Percentiles rank a stretch among this genome's conserved stretches.
These are phyloP conservation scores for Drechmeria coniospora DNA, from an alignment of 2,329 filamentous ascomycete species.

Conservation along the genomic window DNA sequence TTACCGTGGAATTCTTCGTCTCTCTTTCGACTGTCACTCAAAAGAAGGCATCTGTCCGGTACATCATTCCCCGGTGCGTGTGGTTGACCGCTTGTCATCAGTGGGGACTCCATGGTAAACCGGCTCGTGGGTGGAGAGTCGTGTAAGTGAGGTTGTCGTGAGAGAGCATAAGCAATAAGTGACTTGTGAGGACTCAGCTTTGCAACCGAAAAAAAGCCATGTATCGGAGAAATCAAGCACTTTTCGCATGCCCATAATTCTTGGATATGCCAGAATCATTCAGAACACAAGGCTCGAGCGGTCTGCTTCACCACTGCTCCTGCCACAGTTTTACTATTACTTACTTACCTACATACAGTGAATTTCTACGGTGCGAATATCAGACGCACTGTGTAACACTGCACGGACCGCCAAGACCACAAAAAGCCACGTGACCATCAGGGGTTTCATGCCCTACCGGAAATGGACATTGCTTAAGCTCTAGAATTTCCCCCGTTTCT, in stretches of 20 bases:
- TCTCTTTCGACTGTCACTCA: background rate
- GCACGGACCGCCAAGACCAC: constrained; percentile 1
- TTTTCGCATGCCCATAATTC: no score
- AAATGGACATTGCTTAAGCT: constrained; percentile 13
- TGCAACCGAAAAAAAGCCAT: no score
- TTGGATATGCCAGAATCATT: no score
- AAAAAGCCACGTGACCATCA: constrained; percentile 15
- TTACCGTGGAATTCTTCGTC: constrained; percentile 1
- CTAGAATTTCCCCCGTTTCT: constrained; percentile 13
- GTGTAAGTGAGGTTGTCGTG: no score
- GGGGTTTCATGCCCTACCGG: constrained; percentile 22
- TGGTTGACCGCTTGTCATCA: background rate
- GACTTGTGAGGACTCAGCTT: no score
- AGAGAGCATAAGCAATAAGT: no score
- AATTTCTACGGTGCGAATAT: constrained; percentile 1
- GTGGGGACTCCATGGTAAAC: background rate
- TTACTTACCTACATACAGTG: no score
- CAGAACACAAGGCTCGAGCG: no score
- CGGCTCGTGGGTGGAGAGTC: background rate
- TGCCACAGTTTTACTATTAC: no score
- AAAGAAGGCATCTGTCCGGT: constrained; percentile 1
- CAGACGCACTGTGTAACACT: background rate
- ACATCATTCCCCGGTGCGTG: no score
- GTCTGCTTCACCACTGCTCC: no score
- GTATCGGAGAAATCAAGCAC: no score